Base-by-base conservation (phyloP, 441 rosid species). In the Populus hybrid region DNA sequence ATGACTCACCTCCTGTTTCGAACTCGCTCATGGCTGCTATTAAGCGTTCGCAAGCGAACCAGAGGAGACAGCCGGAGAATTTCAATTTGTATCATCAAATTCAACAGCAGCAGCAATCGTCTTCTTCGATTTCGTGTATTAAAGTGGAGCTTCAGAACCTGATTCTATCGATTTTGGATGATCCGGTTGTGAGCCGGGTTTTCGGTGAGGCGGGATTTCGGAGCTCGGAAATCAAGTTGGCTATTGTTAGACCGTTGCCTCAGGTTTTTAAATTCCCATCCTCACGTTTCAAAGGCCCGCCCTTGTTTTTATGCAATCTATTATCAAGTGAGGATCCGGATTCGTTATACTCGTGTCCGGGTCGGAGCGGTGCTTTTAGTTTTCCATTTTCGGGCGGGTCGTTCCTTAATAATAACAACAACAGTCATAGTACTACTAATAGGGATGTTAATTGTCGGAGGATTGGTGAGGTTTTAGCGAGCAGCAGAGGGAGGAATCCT, bases 1-100 rank as follows among this genome's bases (percentile, higher is more conserved):
- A 84, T 18, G 88, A 86, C 94, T 5, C 90, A 35, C 97, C 97
- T 4, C 97, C 93, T 24, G 85, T 94, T 0, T 90, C 97, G 46
- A 92, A 94, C 78, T 91, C 98, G 0, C 87, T 94, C 79, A 90
- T 91, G 97, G 98, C 97, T 75, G 97, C 97, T 77, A 91, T 94
- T 84, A 91, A 91, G 75, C 91, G 98, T 26, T 91, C 97, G 7
- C 97, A 94, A 75, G 97, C 95, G 23, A 90, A 84, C 67, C 98
- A 94, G 85, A 80, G 95, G 77, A 74, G 97, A 67, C 93, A 89
- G n/a, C 98, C 97, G 24, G 98, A 94, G 80, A 89, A 83, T 67
- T 88, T 88, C 73, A 94, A 90, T 66, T 72, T 94, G 57, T 90
- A n/a, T 89, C 92, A 89, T 65, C 97, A 92, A 69, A 80, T 88